Evolutionary conservation across 2,329 filamentous ascomycete species (phyloP), one percentile per base, ranked within the genome.

Genomic region (Didymella lethalis): DNA sequence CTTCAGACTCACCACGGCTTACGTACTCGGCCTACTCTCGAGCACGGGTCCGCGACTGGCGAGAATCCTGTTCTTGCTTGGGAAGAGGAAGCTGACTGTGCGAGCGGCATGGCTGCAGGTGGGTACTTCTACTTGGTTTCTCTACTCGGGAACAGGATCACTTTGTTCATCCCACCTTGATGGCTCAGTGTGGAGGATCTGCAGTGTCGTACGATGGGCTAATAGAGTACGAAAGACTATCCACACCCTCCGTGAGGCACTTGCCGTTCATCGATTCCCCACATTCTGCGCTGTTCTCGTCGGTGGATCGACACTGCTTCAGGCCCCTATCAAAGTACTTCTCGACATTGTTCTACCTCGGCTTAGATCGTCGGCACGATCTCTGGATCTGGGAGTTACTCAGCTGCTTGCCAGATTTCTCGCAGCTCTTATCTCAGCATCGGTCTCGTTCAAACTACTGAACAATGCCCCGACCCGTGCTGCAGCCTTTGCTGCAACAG

Each of bases 251-350:
- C 72, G 69, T 36, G 70, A 73, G 59, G 74, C 80, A 26, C 65
- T 82, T 34, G 78, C 77, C 36, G 63, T 79, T 40, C 77, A 83
- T 64, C 79, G 80, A 48, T 85, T 86, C 62, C 82, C 84, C 32
- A 75, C 82, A 3, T 84, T 83, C 59, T 85, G 83, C 68, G 84
- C 79, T 43, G 64, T 80, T 25, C 73, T 85, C 16, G 77, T 85
- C 18, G 84, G 81, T 38, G 83, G 83, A 23, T 84, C 83, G 51
- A 84, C 81, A 16, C 55, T 82, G 48, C 68, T 85, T 20, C 72
- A 77, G 48, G 44, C 68, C 34, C 73, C 76, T n/a, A 58, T 80
- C 55, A 64, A 48, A 20, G 41, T 40, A 29, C 25, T 71, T 3
- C 45, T 70, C 14, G 8, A 58, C 12, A 20, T 34, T 10, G 16